These are phyloP conservation scores for Xylaria multiplex DNA, from an alignment of 2,329 filamentous ascomycete genomes.

Conservation along the genomic window DNA sequence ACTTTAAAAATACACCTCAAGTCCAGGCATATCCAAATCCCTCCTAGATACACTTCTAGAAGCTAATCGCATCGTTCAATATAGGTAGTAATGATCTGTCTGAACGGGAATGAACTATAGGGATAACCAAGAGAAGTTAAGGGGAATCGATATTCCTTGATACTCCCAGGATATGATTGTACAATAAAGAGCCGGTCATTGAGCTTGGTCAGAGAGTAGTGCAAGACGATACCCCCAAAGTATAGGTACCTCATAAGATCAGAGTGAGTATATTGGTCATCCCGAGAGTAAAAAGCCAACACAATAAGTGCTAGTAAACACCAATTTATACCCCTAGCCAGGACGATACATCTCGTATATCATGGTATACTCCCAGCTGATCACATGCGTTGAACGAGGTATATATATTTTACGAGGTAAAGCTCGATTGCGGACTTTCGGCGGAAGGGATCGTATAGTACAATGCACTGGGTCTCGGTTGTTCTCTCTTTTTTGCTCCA, in stretches of 20 bases:
- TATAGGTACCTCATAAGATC: not conserved
- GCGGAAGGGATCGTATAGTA: slow-evolving; percentile 41
- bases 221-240: not conserved
- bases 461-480: slow-evolving; percentile 37
- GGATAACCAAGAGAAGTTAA: not conserved
- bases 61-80: not conserved
- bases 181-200: not conserved
- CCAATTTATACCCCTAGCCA: not conserved
- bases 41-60: not conserved
- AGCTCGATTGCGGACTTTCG: slow-evolving; percentile 39
- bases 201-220: not conserved
- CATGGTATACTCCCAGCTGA: not conserved
- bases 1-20: not conserved
- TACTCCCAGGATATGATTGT: not conserved
- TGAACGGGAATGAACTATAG: not conserved
- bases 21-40: not conserved
- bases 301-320: not conserved
- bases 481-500: slow-evolving; percentile 20
- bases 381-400: slow-evolving; percentile 7
- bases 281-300: not conserved
- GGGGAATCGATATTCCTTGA: not conserved
- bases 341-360: not conserved
- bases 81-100: not conserved
- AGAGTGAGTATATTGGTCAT: not conserved
- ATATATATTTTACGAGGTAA: slow-evolving; percentile 17